Base-by-base conservation (phyloP, 2,329 filamentous ascomycete genomes). In the Domatiomyces catenatus region DNA sequence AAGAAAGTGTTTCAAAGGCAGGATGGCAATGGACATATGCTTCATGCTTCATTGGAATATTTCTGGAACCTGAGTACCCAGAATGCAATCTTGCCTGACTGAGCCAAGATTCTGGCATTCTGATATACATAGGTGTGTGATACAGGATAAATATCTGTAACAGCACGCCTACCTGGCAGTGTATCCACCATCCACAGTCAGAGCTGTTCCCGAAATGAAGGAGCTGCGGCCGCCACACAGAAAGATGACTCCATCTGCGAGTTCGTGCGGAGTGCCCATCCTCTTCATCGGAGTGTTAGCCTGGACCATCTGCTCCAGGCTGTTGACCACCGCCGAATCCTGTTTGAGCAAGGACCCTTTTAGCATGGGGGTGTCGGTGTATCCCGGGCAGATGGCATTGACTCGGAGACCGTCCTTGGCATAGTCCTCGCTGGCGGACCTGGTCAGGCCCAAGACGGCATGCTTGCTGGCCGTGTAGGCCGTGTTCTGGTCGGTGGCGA, bases 241-340 rank as follows among this genome's bases (percentile, higher is more conserved):
- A 62, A 84, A 84, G 12, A 83, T 75, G 2, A 81, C 81, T 1
- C 83, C 80, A 2, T 83, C 76, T 0, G 74, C 74, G 1, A 76
- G 66, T 53, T 77, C 74, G 15, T 70, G 67, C 0, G 72, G 67
- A 1, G 64, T 67, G 0, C 74, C 74, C 70, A 76, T 75, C 6
- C 74, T 62, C 49, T 62, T 43, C 32, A 80, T 66, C 59, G 80
- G 71, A 51, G 71, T 71, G 59, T 69, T 67, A 0, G 61, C 59
- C 50, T 69, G 65, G 66, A 69, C 71, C 5, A 61, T 62, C 7
- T 63, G 62, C 18, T 62, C 57, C 4, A 66, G 60, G 60, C 87
- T 83, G 0, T 87, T 86, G 57, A 77, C 83, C 56, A 83, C 74
- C 57, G 80, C 74, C 60, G 94, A 92, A 24, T 93, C 75, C 50